Conservation (phyloP, 2,329 filamentous ascomycete species). For the Pestalotiopsis fici region DNA sequence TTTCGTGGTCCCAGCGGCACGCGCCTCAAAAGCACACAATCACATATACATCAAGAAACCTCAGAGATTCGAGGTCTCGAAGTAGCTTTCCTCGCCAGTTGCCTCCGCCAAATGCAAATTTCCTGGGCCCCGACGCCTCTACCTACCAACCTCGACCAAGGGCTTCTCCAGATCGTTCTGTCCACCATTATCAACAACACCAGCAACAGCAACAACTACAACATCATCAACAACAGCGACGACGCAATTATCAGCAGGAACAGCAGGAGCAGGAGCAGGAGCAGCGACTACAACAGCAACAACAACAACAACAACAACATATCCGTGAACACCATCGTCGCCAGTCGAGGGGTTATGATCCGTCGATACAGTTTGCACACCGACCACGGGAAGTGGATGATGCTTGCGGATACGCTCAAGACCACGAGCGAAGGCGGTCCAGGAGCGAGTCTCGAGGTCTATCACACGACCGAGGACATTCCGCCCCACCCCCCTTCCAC, state of each 20-base stretch:
- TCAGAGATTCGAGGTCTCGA: slow-evolving; percentile 38
- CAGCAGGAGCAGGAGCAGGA: not conserved
- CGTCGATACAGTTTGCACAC: not conserved
- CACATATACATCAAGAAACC: slow-evolving; percentile 47
- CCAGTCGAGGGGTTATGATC: not conserved
- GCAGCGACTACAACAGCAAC: too few species aligned
- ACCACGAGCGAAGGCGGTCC: slow-evolving; percentile 13
- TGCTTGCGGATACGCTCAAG: not conserved
- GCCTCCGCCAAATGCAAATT: slow-evolving; percentile 46
- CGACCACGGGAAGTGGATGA: not conserved
- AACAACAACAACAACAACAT: slow-evolving; percentile 5
- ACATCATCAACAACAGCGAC: slow-evolving; percentile 2
- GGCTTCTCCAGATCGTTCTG: slow-evolving; percentile 16
- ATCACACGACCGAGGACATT: slow-evolving; percentile 46
- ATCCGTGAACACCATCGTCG: slow-evolving; percentile 2
- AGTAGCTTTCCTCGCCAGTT: slow-evolving; percentile 47
- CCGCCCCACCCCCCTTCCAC: slow-evolving; percentile 49
- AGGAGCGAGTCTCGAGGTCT: slow-evolving; percentile 24
- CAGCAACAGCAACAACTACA: slow-evolving; percentile 10
- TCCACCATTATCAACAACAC: slow-evolving; percentile 12
- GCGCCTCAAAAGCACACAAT: slow-evolving; percentile 43
- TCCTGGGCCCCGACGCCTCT: slow-evolving; percentile 30
- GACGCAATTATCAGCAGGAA: not conserved
- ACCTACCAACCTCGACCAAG: slow-evolving; percentile 25
- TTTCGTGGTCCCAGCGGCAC: slow-evolving; percentile 49